Evolutionary conservation across 2,329 filamentous ascomycete species (phyloP), one percentile per base, ranked within the genome.

Genomic region (Chalaropsis ovoidea): DNA sequence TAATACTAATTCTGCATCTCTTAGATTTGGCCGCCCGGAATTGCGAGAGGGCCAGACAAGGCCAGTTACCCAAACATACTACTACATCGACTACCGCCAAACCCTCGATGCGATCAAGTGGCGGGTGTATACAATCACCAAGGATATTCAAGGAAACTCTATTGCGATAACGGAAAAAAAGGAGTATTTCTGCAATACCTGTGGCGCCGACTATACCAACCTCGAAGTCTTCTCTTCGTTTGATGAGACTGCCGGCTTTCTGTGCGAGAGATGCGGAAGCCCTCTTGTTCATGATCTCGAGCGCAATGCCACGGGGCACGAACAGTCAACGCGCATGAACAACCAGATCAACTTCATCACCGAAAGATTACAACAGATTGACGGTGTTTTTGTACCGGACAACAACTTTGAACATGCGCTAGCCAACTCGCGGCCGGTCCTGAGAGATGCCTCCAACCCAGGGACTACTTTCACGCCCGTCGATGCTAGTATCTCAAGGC

Each of bases 31-130:
- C 17, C 64, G 90, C 68, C 83, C 86, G 62, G 91, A 96, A 74
- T 78, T 88, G 65, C 86, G 87, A 70, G 88, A 92, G 72, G 90
- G 89, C 63, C 89, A 91, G 67, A 87, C 88, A 67, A 86, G 91
- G 63, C 88, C 90, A 4, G 86, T 88, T 70, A 91, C 88, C 73
- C 85, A 90, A 71, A 95, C 93, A 69, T 99, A 96, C 81, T 99
- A 95, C 78, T 99, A 90, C 76, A 93, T 99, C 74, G 92, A 96
- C 74, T 95, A 95, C 72, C 90, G 94, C 67, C 88, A 90, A 67
- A 90, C 93, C 43, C 90, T 99, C 72, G 94, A 99, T 76, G 90
- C 90, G 61, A 95, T 96, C 77, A 99, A 99, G 75, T 99, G 89
- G 82, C 87, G 90, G 69, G 86, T 96, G 63, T 92, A 93, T 73